Base-by-base conservation (phyloP, 2,329 filamentous ascomycete genomes). In the Tolypocladium tundrense region DNA sequence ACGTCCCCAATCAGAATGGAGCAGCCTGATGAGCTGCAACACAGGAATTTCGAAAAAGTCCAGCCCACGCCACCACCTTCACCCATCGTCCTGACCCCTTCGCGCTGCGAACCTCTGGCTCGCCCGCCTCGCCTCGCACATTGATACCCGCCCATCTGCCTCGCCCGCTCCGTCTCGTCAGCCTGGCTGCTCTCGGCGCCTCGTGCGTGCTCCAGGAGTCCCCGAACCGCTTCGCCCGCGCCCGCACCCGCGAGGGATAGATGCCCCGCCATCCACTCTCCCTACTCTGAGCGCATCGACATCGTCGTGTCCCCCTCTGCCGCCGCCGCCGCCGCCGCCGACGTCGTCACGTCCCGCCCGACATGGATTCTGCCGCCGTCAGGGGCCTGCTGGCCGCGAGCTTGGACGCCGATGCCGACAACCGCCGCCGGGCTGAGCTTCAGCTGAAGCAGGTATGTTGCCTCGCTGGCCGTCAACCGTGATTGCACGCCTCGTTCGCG, bases 311-410 rank as follows among this genome's bases (percentile, higher is more conserved):
- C 51, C 40, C n/a, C 42, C n/a, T 43, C 53, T 41, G 42, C 41
- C 42, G 37, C 48, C 21, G 48, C 35, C 37, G 41, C 52, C 31
- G 27, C 21, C 56, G 16, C 13, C 54, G 27, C 9, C 54, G 51
- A 51, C 39, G 40, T 56, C 48, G 31, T 50, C 43, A 16, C 48
- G 33, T 56, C 43, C 57, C 54, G 50, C 53, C 57, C 56, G 57
- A 53, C 73, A 92, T 92, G 88, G 88, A 91, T 80, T 83, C 83
- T 73, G 79, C 83, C 73, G 83, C 82, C 72, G 80, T 93, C 73
- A 83, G 88, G 77, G 85, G 83, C 79, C 86, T 88, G 77, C 87
- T 93, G 70, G 81, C 85, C 72, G 85, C 87, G 70, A 91, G 88
- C 65, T 84, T 92, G 73, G 85, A 87, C 70, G 74, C 86, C 65